Base-by-base conservation (phyloP, 1,139 yeast genomes). In the Saccharomyces hybrid region DNA sequence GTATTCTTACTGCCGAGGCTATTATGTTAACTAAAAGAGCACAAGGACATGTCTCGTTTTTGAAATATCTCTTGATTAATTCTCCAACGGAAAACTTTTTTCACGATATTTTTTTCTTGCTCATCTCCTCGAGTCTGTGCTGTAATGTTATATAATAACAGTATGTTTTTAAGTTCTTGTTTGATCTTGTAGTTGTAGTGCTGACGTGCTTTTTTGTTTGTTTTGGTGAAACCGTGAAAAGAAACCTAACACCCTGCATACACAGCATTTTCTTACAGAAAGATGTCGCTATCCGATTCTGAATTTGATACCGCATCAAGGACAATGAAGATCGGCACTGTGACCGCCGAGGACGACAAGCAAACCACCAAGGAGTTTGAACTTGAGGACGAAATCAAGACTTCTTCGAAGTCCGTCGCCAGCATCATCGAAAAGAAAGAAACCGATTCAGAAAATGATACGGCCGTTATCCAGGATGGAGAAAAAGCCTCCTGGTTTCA, bases 401-500 rank as follows among this genome's bases (percentile, higher is more conserved):
- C 23, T 14, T 14, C 20, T 14, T 34, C 42, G 1, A 34, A 38
- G 25, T 9, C 25, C 13, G 44, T 9, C 13, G 44, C 44, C 11
- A 16, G 11, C 44, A 16, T 38, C 25, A 16, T 38, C 11, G 49
- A 47, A 26, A 47, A 26, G 13, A 31, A 28, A 1, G 49, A 47
- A 7, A 28, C 49, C 34, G 32, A 27, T 31, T 26, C 34, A 28
- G 25, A 47, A n/a, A 47, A 47, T 5, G 11, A 34, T 26, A 5
- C 14, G 3, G 30, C 27, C 27, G 16, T n/a, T 16, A 26, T 7
- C 14, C 49, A 38, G 9, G 16, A 38, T 25, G 14, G 23, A 1
- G 46, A 34, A 31, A 32, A 14, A 20, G 48, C 38, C 6, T 49
- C 41, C 34, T 48, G 42, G 48, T 50, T 52, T 31, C 23, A 30